Base-by-base conservation (phyloP, 768 basidiomycete genomes). In the Tephrocybe sp. region DNA sequence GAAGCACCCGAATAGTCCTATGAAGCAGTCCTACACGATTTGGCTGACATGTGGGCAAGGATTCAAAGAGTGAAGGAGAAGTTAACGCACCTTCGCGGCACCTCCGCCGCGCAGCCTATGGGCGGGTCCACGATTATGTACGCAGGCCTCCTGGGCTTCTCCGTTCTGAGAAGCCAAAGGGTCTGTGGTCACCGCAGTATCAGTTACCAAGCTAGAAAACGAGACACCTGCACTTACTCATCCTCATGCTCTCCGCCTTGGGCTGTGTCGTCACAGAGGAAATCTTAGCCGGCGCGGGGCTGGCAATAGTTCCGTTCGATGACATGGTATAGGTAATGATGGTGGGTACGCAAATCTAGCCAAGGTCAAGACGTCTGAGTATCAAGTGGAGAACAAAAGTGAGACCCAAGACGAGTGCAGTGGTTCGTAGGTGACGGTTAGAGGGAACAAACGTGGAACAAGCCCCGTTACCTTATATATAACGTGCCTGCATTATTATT, bases 101-200 rank as follows among this genome's bases (percentile, higher is more conserved):
- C 86, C 87, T 61, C 83, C 87, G 53, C 88, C 88, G 50, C 88
- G 83, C 43, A 89, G 64, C 53, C 86, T 82, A 48, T 73, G 74
- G 4, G 83, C 79, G 58, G 15, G 70, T 9, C 34, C 34, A 52
- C 75, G 65, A 51, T 78, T 3, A 33, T 38, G 46, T 25, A n/a
- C 36, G 36, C 25, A 26, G 7, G 33, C 18, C 11, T 47, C 48
- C 23, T 49, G 26, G 1, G 26, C 20, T 14, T 47, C 21, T 26
- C 47, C 52, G 21, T 38, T 47, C 52, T 53, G 52, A 0, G 46
- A 30, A 1, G 21, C n/a, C 30, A 33, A 11, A 14, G 48, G 17
- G 3, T 44, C 48, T 54, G 17, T 14, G 24, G 17, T 26, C 17
- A 10, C 3, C 12, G 24, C n/a, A 10, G 15, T 15, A 14, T 36